A percentile compares a stretch with the other conserved stretches of the same genome.
Evolutionary conservation across 1,284 basidiomycete genomes (phyloP).

Genomic region (Leccinum subatratum): DNA sequence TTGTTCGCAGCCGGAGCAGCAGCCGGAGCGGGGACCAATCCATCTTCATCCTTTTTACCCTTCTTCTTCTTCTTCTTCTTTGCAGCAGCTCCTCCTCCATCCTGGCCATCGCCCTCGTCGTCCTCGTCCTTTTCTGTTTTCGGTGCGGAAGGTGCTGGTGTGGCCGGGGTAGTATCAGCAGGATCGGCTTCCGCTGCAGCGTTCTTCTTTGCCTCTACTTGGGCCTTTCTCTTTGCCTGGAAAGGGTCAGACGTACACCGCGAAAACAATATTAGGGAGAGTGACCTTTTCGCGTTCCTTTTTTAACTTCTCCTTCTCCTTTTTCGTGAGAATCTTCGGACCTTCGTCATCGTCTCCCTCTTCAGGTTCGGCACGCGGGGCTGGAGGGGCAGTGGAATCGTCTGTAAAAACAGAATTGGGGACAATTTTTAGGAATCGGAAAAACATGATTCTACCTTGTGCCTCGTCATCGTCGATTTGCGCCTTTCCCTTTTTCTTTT

Average conservation of each 20-base stretch:
- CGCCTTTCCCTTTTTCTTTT: slow-evolving; percentile 42
- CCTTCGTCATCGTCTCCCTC: slow-evolving; percentile 45
- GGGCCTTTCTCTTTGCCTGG: slow-evolving; percentile 93
- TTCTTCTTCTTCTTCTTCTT: slow-evolving; percentile 93
- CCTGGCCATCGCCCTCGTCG: slow-evolving; percentile 51
- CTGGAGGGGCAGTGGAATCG: slow-evolving; percentile 26
- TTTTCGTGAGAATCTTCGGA: slow-evolving; percentile 73
- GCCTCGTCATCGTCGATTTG: slow-evolving; percentile 40
- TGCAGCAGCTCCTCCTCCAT: slow-evolving; percentile 47
- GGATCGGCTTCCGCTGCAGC: slow-evolving; percentile 23
- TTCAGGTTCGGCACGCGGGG: slow-evolving; percentile 27
- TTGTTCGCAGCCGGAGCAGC: slow-evolving; percentile 53
- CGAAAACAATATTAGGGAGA: slow-evolving; percentile 4
- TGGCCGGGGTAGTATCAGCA: slow-evolving; percentile 16
- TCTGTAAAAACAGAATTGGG: slow-evolving; percentile 15
- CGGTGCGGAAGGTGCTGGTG: slow-evolving; percentile 21
- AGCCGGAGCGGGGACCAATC: slow-evolving; percentile 40
- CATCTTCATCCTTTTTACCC: slow-evolving; percentile 72
- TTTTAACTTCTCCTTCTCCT: slow-evolving; percentile 91
- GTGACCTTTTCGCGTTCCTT: slow-evolving; percentile 88
- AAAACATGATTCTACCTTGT: slow-evolving; percentile 21
- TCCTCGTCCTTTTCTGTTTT: slow-evolving; percentile 33
- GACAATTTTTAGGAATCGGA: slow-evolving; percentile 1
- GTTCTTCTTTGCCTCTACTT: slow-evolving; percentile 81
- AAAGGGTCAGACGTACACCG: slow-evolving; percentile 11